Percentiles rank a stretch among this genome's conserved stretches.
Conservation (phyloP, 306 rosid species). For the Quercus bicolor region DNA sequence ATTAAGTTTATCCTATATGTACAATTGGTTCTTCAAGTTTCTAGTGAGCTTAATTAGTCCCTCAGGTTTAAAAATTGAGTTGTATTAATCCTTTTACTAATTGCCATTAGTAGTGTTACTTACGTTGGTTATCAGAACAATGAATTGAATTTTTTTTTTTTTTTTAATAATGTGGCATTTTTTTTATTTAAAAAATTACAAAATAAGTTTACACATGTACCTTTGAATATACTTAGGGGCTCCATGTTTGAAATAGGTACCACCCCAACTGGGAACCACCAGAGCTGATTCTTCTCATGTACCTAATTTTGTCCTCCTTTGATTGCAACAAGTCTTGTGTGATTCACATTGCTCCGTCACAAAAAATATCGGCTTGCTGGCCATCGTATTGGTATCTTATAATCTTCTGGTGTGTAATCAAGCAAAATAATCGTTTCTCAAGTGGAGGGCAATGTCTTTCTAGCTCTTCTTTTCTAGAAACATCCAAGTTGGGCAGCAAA, state of each 20-base stretch:
- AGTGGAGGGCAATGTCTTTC: conserved; percentile 92
- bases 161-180: no score
- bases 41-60: no score
- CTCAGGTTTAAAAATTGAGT: no score
- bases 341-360: conserved; percentile 94
- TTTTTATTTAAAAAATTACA: no score
- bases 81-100: no score
- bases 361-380: conserved; percentile 87
- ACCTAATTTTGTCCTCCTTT: conserved; percentile 99
- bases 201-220: conserved; percentile 15
- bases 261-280: conserved; percentile 98
- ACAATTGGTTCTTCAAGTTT: no score
- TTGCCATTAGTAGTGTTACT: no score
- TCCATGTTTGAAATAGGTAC: conserved; percentile 94
- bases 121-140: fast-evolving
- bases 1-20: no score
- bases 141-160: no score
- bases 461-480: conserved; percentile 68
- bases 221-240: conserved; percentile 85
- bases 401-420: conserved; percentile 77
- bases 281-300: conserved; percentile 68
- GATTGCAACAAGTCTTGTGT: conserved; percentile 78
- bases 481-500: conserved; percentile 53
- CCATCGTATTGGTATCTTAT: conserved; percentile 82
- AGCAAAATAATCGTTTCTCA: conserved; percentile 74